Evolutionary conservation across 2,329 filamentous ascomycete genomes (phyloP), one percentile per base, ranked within the genome.

Genomic region (Cladosporium sp.): DNA sequence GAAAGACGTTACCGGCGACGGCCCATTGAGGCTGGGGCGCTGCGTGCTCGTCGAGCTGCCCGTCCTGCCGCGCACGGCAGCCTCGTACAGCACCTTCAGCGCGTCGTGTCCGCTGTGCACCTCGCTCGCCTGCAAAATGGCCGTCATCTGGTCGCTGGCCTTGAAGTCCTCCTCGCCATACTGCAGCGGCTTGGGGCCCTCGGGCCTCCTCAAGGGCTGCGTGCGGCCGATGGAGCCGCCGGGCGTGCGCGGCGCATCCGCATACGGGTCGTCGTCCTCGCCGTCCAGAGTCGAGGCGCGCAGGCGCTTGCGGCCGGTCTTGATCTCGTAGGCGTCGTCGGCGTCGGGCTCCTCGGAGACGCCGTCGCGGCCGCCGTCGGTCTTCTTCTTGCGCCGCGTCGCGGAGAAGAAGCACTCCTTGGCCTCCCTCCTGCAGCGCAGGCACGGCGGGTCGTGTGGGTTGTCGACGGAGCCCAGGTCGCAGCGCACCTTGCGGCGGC

Each of bases 321-420:
- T 81, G 32, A 86, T 67, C 54, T 86, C 81, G 19, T 50, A 50
- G 67, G 88, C 88, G 58, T 89, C 85, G 61, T 67, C 68, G 13
- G 66, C 63, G 13, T 75, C 72, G 32, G 66, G 63, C 41, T 74
- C 72, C 2, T 76, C 71, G 7, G 63, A 59, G 31, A 67, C 68
- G 49, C 68, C 71, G 53, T 74, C 77, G 10, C 60, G 58, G 11
- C 43, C 53, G 37, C 49, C 58, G 22, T 74, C 82, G 44, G 79
- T 79, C 77, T 93, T 95, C 67, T 90, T 83, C 82, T 97, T 97
- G 66, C 93, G 84, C 46, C 93, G 81, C 32, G 91, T 97, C 16
- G 90, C 89, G 57, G 90, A 95, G 76, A 98, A 98, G 78, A 86
- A 95, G 76, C 93, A 98, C 64, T 95, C 86, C 70, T 97, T 97